Evolutionary conservation across 2,329 filamentous ascomycete genomes (phyloP).

Genomic region (Thyridium curvatum): DNA sequence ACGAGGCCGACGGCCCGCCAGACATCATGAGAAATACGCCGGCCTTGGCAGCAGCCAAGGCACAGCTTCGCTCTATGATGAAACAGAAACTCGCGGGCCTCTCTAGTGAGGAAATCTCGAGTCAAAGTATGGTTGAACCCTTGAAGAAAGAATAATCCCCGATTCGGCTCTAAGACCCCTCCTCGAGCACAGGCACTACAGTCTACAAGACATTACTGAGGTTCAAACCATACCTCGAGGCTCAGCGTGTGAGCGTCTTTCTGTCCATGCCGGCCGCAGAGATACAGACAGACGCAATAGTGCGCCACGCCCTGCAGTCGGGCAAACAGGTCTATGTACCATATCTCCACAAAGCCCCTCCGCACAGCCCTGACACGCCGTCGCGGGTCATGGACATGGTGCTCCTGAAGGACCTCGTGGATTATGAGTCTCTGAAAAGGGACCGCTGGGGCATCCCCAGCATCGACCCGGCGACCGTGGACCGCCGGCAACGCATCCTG

Average conservation of each 20-base stretch:
- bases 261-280: conserved; percentile 88
- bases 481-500: conserved; percentile 65
- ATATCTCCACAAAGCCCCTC: conserved; percentile 65
- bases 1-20: background rate
- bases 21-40: conserved; percentile 39
- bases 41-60: conserved; percentile 59
- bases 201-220: conserved; percentile 60
- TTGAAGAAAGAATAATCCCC: background rate
- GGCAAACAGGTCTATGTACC: conserved; percentile 90
- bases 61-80: conserved; percentile 66
- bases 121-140: conserved; percentile 58
- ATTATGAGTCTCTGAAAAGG: conserved; percentile 69
- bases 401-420: conserved; percentile 61
- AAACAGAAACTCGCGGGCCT: conserved; percentile 59
- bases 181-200: conserved; percentile 45
- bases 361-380: conserved; percentile 46
- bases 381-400: conserved; percentile 89
- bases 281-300: conserved; percentile 76
- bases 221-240: conserved; percentile 68
- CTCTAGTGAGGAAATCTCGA: conserved; percentile 51
- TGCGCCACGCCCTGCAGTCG: conserved; percentile 67
- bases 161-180: background rate
- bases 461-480: conserved; percentile 59
- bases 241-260: conserved; percentile 75
- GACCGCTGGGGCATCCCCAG: conserved; percentile 97